phyloP scores from a whole-genome alignment of 306 rosid genomes.

The Echinosophora koreensis region DNA sequence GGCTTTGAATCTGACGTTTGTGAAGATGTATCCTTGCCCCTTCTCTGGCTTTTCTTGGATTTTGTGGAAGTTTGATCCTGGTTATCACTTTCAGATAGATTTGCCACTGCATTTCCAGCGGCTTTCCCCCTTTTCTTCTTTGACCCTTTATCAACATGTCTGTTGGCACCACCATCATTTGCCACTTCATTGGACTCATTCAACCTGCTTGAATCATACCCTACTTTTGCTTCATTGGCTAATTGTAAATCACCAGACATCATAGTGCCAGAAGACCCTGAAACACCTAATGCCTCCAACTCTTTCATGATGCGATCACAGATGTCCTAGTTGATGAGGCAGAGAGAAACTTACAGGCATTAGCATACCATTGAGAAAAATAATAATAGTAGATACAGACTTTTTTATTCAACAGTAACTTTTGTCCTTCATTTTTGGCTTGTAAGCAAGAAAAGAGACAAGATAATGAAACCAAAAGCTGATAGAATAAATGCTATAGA shows the following conservation, averaged over 20 bases:
- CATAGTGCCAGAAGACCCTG: constrained; percentile 57
- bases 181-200: constrained; percentile 64
- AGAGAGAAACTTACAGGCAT: constrained; percentile 42
- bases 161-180: constrained; percentile 62
- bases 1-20: constrained; percentile 71
- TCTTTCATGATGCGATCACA: constrained; percentile 81
- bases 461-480: constrained; percentile 36
- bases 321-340: constrained; percentile 64
- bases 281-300: constrained; percentile 70
- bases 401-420: constrained; percentile 36
- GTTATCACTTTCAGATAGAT: constrained; percentile 70
- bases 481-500: background rate
- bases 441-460: background rate
- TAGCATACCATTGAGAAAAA: constrained; percentile 33
- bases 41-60: constrained; percentile 90
- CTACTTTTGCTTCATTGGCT: constrained; percentile 58
- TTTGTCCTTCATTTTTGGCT: constrained; percentile 12
- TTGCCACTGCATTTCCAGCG: constrained; percentile 55
- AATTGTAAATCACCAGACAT: constrained; percentile 56
- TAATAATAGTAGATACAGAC: constrained; percentile 25
- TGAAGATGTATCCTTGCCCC: constrained; percentile 72
- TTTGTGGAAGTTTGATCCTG: constrained; percentile 69
- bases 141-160: constrained; percentile 75
- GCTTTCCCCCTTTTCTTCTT: constrained; percentile 86
- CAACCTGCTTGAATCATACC: constrained; percentile 62